Percentiles rank a stretch among this genome's conserved stretches.
Conservation (phyloP, 768 basidiomycete genomes). For the Neoboletus magnificus region DNA sequence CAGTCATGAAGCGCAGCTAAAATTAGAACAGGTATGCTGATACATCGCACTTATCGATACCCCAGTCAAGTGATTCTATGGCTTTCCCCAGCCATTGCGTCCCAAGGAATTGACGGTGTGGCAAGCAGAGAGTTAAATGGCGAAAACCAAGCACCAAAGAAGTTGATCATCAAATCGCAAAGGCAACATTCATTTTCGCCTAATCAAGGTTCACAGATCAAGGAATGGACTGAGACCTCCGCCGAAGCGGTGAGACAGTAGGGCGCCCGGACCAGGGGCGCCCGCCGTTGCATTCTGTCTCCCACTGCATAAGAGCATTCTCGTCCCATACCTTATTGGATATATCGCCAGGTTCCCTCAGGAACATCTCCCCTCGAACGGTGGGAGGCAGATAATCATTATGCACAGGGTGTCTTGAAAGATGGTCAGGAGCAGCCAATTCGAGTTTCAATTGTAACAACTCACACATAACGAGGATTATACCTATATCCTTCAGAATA, state of each 20-base stretch:
- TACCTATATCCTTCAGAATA: constrained; percentile 65
- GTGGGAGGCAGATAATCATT: constrained; percentile 59
- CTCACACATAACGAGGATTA: constrained; percentile 56
- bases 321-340: constrained; percentile 60
- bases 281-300: constrained; percentile 48
- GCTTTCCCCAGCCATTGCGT: background rate
- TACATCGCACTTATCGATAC: background rate
- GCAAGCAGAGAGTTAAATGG: background rate
- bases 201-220: background rate
- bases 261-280: constrained; percentile 45
- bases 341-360: constrained; percentile 42
- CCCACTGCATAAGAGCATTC: constrained; percentile 52
- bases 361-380: constrained; percentile 42
- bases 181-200: background rate
- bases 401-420: constrained; percentile 57
- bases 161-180: background rate
- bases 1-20: background rate
- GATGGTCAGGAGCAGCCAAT: background rate
- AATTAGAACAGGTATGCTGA: background rate
- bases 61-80: background rate
- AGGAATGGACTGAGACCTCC: background rate
- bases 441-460: background rate
- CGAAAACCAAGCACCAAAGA: background rate
- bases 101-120: background rate
- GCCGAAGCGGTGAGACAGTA: background rate